Conservation (phyloP, 1,284 basidiomycete genomes). For the Ganoderma boninense region DNA sequence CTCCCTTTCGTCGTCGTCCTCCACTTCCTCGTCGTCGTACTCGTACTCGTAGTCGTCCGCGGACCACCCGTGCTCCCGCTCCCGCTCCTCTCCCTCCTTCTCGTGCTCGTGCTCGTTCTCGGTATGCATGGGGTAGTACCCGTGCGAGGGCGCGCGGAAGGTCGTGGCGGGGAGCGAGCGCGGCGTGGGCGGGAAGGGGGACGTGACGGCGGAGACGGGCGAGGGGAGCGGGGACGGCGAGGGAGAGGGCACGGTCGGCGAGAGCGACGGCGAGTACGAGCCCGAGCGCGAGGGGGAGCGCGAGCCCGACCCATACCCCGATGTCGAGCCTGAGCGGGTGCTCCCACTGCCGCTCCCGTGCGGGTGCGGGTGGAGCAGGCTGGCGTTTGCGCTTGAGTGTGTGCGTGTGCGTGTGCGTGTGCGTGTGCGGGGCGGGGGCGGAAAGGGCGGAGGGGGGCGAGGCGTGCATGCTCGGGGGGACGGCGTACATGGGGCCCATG, state of each 20-base stretch:
- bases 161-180: slow-evolving; percentile 27
- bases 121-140: slow-evolving; percentile 13
- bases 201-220: slow-evolving; percentile 29
- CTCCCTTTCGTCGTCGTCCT: slow-evolving; percentile 10
- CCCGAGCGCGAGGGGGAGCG: slow-evolving; percentile 19
- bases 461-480: background rate
- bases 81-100: background rate
- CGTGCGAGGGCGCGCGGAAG: slow-evolving; percentile 22
- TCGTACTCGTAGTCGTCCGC: slow-evolving; percentile 5
- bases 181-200: slow-evolving; percentile 31
- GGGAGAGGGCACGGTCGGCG: slow-evolving; percentile 18
- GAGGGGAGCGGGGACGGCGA: slow-evolving; percentile 28
- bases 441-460: too few species aligned
- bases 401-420: too few species aligned
- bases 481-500: background rate
- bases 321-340: slow-evolving; percentile 13
- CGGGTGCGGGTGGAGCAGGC: background rate
- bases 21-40: background rate
- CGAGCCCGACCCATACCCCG: slow-evolving; percentile 15
- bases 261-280: slow-evolving; percentile 15
- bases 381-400: too few species aligned
- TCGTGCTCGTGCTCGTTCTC: background rate
- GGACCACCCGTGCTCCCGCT: background rate
- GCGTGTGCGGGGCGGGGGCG: too few species aligned
- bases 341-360: background rate